Evolutionary conservation across 169 alveolate species (phyloP).

Genomic region (Cryptosporidium viatorum): DNA sequence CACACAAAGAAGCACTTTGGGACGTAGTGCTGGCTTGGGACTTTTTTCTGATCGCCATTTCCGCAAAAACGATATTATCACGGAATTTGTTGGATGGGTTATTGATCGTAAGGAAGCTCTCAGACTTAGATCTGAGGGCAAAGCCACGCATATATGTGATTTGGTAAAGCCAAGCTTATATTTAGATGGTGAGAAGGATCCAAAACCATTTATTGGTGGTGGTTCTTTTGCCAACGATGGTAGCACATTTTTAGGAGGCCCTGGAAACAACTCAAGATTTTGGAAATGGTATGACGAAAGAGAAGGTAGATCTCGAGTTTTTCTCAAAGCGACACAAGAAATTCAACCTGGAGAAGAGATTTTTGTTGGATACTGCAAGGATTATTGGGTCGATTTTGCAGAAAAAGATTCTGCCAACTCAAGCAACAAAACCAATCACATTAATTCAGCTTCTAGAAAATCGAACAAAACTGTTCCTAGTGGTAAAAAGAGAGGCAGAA

Average conservation of each 20-base stretch:
- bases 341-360: slow-evolving; percentile 78
- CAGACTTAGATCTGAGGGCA: slow-evolving; percentile 74
- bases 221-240: slow-evolving; percentile 82
- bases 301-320: slow-evolving; percentile 80
- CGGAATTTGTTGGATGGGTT: slow-evolving; percentile 83
- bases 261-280: slow-evolving; percentile 79
- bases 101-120: slow-evolving; percentile 80
- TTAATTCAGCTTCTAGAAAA: background rate
- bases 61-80: slow-evolving; percentile 74
- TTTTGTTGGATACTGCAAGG: slow-evolving; percentile 79
- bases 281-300: slow-evolving; percentile 81
- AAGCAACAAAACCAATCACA: background rate
- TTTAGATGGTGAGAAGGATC: slow-evolving; percentile 80
- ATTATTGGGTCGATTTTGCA: slow-evolving; percentile 79
- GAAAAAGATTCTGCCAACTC: slow-evolving; percentile 22
- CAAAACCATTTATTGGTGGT: slow-evolving; percentile 79
- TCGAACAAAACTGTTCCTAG: background rate
- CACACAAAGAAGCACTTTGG: slow-evolving; percentile 81
- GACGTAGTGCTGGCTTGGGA: slow-evolving; percentile 80
- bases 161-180: slow-evolving; percentile 79
- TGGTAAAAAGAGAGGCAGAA: background rate
- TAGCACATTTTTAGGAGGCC: slow-evolving; percentile 80
- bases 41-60: slow-evolving; percentile 78
- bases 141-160: slow-evolving; percentile 80
- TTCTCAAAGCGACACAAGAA: slow-evolving; percentile 78